phyloP scores from a whole-genome alignment of 768 basidiomycete species.

The Daedaleopsis nitida region DNA sequence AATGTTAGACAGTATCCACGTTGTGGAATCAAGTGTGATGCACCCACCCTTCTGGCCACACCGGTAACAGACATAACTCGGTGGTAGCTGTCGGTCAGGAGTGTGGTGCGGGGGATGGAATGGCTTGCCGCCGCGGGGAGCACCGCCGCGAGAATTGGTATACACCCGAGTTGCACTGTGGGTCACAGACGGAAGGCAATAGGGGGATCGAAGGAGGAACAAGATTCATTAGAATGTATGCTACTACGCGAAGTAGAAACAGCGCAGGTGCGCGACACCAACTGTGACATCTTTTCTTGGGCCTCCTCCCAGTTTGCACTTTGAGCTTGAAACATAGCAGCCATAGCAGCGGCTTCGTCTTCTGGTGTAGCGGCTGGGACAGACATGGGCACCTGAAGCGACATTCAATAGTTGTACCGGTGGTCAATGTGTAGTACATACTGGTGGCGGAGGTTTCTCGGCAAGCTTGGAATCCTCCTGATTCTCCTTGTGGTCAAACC shows the following conservation, averaged over 20 bases:
- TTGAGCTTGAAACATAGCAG: conserved; percentile 97
- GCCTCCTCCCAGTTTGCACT: conserved; percentile 97
- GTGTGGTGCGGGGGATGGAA: conserved; percentile 51
- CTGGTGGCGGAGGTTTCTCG: conserved; percentile 6
- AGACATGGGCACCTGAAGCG: conserved; percentile 25
- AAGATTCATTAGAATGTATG: conserved; percentile 69
- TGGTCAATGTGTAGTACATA: not conserved
- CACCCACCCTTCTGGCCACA: conserved; percentile 93
- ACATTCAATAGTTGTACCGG: conserved; percentile 7
- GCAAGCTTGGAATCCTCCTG: conserved; percentile 12
- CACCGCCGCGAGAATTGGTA: conserved; percentile 64
- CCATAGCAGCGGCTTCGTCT: conserved; percentile 94
- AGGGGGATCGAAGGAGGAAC: conserved; percentile 37
- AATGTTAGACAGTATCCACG: conserved; percentile 10
- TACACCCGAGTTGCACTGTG: conserved; percentile 70
- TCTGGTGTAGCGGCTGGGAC: conserved; percentile 45
- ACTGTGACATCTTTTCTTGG: conserved; percentile 99
- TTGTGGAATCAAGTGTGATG: not conserved
- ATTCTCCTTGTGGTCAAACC: conserved; percentile 84
- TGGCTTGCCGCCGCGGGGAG: conserved; percentile 62
- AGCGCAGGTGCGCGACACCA: conserved; percentile 65
- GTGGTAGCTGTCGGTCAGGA: conserved; percentile 79
- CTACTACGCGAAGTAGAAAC: conserved; percentile 68
- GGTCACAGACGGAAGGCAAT: conserved; percentile 26
- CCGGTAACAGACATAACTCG: conserved; percentile 97